phyloP scores from a whole-genome alignment of 371 early-diverging fungal species.

The Mortierella sp. region DNA sequence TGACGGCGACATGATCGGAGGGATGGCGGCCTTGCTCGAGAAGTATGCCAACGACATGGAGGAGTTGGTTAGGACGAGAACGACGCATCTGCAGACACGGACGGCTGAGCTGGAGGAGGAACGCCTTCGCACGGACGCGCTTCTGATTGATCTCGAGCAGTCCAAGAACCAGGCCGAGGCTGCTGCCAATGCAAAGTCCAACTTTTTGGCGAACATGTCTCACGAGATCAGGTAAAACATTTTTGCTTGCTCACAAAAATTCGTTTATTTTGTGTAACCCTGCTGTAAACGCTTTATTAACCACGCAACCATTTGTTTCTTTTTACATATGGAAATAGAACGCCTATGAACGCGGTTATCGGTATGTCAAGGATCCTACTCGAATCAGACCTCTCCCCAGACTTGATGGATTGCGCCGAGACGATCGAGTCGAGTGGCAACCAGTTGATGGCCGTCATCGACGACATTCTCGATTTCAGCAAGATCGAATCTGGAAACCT shows the following conservation, averaged over 20 bases:
- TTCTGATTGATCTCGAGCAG: slow-evolving; percentile 55
- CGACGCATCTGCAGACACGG: slow-evolving; percentile 61
- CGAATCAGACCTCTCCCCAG: slow-evolving; percentile 70
- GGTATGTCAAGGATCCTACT: slow-evolving; percentile 75
- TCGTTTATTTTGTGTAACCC: not conserved
- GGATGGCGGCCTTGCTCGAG: slow-evolving; percentile 63
- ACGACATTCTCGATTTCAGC: slow-evolving; percentile 68
- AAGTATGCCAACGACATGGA: slow-evolving; percentile 68
- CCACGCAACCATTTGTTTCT: not conserved
- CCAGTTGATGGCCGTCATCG: slow-evolving; percentile 64
- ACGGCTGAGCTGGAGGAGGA: slow-evolving; percentile 65
- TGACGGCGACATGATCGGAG: slow-evolving; percentile 61
- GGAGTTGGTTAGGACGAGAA: slow-evolving; percentile 60
- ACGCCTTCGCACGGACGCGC: slow-evolving; percentile 57
- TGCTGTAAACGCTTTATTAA: not conserved
- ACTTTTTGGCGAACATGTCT: slow-evolving; percentile 71
- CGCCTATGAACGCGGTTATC: slow-evolving; percentile 69
- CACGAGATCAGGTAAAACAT: slow-evolving; percentile 59
- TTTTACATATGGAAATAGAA: slow-evolving; percentile 20
- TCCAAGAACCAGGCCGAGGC: slow-evolving; percentile 66
- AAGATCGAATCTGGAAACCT: slow-evolving; percentile 68
- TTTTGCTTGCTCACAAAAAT: not conserved
- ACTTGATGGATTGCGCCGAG: slow-evolving; percentile 73
- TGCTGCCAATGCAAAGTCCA: slow-evolving; percentile 63
- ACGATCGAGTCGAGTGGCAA: slow-evolving; percentile 75